A percentile compares a stretch with the other conserved stretches of the same genome.
phyloP scores from a whole-genome alignment of 2,329 filamentous ascomycete species.

The Cercospora zeina region DNA sequence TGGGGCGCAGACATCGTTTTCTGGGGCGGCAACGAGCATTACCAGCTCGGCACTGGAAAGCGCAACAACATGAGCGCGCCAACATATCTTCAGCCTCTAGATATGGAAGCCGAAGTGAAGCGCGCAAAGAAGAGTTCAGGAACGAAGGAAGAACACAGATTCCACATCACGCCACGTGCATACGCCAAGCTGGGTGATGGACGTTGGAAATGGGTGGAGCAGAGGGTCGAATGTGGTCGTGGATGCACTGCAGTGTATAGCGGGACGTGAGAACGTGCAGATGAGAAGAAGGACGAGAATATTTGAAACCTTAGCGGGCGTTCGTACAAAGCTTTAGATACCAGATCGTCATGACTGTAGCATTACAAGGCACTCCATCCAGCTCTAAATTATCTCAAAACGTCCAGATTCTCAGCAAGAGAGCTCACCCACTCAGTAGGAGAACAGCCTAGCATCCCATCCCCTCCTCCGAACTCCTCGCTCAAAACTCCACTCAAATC shows the following conservation, averaged over 20 bases:
- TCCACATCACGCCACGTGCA: constrained; percentile 77
- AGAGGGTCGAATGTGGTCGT: constrained; percentile 83
- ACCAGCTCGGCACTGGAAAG: constrained; percentile 89
- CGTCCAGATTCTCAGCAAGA: background rate
- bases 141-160: constrained; percentile 65
- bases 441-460: background rate
- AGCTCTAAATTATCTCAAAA: background rate
- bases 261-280: background rate
- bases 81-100: constrained; percentile 74
- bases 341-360: constrained; percentile 1
- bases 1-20: constrained; percentile 87
- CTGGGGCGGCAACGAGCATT: constrained; percentile 94
- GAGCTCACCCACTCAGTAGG: background rate
- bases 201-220: constrained; percentile 73
- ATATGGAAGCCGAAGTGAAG: constrained; percentile 62
- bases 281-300: background rate
- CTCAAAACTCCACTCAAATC: background rate
- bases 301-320: constrained; percentile 1
- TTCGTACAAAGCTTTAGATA: background rate
- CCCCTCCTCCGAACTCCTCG: no score
- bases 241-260: constrained; percentile 76
- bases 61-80: constrained; percentile 76
- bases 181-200: constrained; percentile 66
- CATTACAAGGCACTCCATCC: background rate
- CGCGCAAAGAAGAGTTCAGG: constrained; percentile 62